Evolutionary conservation across 352 stramenopile species (phyloP).

Genomic region (Sclerospora graminicola): DNA sequence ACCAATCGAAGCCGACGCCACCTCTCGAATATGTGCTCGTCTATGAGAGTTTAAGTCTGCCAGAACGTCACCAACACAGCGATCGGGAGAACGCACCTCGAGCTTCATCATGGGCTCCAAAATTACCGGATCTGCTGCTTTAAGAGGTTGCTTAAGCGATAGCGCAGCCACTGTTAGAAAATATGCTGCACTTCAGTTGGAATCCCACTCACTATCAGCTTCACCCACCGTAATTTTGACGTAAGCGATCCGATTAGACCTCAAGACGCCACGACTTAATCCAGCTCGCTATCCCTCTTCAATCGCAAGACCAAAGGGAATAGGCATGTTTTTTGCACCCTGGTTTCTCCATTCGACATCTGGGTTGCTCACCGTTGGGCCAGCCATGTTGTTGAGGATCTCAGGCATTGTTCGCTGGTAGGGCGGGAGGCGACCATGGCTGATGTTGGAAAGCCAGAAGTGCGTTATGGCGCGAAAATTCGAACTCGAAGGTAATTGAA

Average conservation of each 20-base stretch:
- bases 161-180: constrained; percentile 46
- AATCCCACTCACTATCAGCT: constrained; percentile 40
- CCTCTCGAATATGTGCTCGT: constrained; percentile 58
- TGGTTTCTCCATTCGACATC: constrained; percentile 44
- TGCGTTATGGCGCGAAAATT: too few relatives aligned
- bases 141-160: constrained; percentile 43
- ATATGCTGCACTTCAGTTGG: constrained; percentile 53
- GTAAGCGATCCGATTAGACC: constrained; percentile 49
- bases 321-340: constrained; percentile 43
- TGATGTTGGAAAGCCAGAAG: too few relatives aligned
- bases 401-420: too few relatives aligned
- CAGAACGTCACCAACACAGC: constrained; percentile 63
- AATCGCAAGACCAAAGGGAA: constrained; percentile 51
- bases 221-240: constrained; percentile 57
- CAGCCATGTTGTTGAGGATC: too few relatives aligned
- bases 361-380: too few relatives aligned
- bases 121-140: constrained; percentile 38
- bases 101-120: constrained; percentile 78
- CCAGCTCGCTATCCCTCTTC: constrained; percentile 47
- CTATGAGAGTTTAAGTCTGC: constrained; percentile 64
- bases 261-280: constrained; percentile 48
- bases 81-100: too few relatives aligned
- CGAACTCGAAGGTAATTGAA: too few relatives aligned
- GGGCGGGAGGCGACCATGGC: too few relatives aligned
- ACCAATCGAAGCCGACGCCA: constrained; percentile 22